Evolutionary conservation across 768 basidiomycete genomes (phyloP), one percentile per base, ranked within the genome.

Genomic region (Lactarius quietus): DNA sequence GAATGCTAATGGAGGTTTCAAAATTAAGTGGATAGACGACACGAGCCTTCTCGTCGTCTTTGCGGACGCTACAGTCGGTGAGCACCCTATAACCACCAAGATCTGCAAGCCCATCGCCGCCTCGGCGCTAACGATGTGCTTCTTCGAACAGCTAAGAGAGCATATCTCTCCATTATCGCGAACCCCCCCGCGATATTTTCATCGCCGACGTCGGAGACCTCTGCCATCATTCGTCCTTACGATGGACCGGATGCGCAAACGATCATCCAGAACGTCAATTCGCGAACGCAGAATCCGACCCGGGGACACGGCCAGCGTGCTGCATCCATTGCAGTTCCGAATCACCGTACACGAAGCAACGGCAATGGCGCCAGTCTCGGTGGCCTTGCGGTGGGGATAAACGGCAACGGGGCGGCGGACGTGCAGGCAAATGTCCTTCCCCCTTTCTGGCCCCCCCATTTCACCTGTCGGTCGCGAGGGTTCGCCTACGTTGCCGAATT

Each of bases 11-110:
- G 97, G 96, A 33, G 97, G 97, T 28, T 97, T 96, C 81, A 94
- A 95, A 83, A 95, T 99, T 75, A 99, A 99, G 76, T 99, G 97
- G 97, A 84, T 86, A 71, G 95, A 99, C 76, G 97, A 99, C 77
- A 94, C 93, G 41, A 95, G 92, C 73, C 90, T 96, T 45, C 79
- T 95, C 71, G 90, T 97, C 70, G 97, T 99, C 62, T 99, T 99
- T 74, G 84, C 85, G 68, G 97, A 98, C 78, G 86, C 97, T 62
- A 80, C 83, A 56, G 82, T 90, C 52, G 96, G 97, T 98, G 73
- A 81, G 95, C 83, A 68, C 66, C 33, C 26, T 57, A 26, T 28
- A 20, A 52, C 57, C 56, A 62, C 41, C 69, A 41, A 45, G 31
- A 39, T 39, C 39, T 61, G 36, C 52, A 53, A 39, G 59, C 45